phyloP scores from a whole-genome alignment of 208 protist genomes.

The Leishmania tarentolae region DNA sequence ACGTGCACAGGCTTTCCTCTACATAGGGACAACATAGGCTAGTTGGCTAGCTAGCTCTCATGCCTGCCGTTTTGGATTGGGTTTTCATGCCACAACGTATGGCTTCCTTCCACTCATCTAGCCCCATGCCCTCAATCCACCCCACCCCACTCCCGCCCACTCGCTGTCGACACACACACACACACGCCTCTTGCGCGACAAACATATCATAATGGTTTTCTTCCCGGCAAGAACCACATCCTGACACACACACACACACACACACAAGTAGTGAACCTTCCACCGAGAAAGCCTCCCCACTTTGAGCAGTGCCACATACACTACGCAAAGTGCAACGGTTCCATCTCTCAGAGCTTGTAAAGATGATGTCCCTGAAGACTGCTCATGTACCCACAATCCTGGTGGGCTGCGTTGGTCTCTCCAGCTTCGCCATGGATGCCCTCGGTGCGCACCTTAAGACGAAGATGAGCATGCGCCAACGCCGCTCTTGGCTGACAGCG shows the following conservation, averaged over 20 bases:
- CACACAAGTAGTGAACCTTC: not conserved
- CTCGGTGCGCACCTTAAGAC: conserved; percentile 33
- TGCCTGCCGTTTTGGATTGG: not conserved
- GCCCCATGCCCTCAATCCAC: not conserved
- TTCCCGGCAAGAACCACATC: not conserved
- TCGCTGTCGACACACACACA: not conserved
- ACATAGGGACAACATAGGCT: not conserved
- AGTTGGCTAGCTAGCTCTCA: not conserved
- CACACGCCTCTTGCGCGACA: not conserved
- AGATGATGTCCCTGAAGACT: conserved; percentile 17
- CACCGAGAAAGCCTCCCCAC: not conserved
- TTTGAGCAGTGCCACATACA: not conserved
- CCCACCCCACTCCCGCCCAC: too few relatives aligned
- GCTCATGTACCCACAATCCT: conserved; percentile 33
- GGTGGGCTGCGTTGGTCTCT: conserved; percentile 38
- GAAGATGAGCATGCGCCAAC: conserved; percentile 36
- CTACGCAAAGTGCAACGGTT: not conserved
- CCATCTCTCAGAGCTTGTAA: not conserved
- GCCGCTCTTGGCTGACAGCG: conserved; percentile 52
- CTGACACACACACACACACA: too few relatives aligned
- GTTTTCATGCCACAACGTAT: not conserved
- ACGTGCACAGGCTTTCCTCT: not conserved
- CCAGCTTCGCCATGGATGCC: conserved; percentile 36
- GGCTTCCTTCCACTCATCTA: not conserved
- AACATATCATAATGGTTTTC: not conserved